Conservation (phyloP, 768 basidiomycete genomes). For the Polyporus arcularius region DNA sequence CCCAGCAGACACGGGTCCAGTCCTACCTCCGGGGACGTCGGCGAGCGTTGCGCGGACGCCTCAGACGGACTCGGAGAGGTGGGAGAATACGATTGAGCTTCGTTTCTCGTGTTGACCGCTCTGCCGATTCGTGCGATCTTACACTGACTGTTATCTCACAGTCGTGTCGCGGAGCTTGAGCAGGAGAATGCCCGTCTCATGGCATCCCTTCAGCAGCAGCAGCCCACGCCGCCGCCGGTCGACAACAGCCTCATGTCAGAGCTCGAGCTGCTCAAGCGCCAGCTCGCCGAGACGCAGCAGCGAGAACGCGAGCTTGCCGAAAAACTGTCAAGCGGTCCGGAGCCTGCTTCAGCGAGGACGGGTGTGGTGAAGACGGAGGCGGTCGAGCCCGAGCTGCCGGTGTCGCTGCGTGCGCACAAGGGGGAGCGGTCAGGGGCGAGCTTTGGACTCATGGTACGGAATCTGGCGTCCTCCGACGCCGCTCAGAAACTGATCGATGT, state of each 20-base stretch:
- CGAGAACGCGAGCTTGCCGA: constrained; percentile 68
- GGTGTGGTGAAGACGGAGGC: constrained; percentile 57
- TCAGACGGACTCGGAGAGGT: too few species aligned
- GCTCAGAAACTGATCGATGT: not conserved
- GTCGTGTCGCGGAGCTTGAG: constrained; percentile 82
- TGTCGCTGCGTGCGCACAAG: constrained; percentile 41
- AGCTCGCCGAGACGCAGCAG: constrained; percentile 63
- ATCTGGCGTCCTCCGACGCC: constrained; percentile 11
- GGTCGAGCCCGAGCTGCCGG: constrained; percentile 50
- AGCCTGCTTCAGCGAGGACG: constrained; percentile 25
- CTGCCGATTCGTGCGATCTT: not conserved
- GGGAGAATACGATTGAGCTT: too few species aligned
- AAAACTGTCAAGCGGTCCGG: constrained; percentile 50
- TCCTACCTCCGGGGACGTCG: too few species aligned
- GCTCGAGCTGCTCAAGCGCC: constrained; percentile 65
- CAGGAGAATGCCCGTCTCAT: constrained; percentile 79
- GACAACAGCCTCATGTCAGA: constrained; percentile 52
- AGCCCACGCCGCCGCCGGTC: constrained; percentile 9
- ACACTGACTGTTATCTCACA: constrained; percentile 33
- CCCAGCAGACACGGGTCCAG: too few species aligned
- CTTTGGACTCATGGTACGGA: constrained; percentile 69
- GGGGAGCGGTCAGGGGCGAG: constrained; percentile 64
- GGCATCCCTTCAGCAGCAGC: constrained; percentile 48
- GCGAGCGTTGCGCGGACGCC: too few species aligned
- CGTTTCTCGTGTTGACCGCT: not conserved